Evolutionary conservation across 495 filamentous ascomycete species (phyloP), one percentile per base, ranked within the genome.

Genomic region (Symbiotaphrina buchneri): DNA sequence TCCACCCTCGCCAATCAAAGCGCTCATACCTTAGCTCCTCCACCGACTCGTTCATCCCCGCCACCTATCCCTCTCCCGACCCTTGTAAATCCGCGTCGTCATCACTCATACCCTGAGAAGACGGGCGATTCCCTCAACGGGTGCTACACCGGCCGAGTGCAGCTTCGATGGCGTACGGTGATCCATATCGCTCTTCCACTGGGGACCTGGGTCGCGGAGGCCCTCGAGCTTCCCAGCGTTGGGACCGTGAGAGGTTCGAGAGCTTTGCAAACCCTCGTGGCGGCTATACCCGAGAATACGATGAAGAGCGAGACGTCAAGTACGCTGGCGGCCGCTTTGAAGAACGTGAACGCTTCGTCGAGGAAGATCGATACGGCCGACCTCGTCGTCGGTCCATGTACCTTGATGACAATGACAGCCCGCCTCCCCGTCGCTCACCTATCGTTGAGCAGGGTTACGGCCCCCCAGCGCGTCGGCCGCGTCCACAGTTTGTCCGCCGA

Each of bases 401-500:
- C n/a, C 28, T 26, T 16, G 32, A 31, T 16, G 32, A 34, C 16
- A 25, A 30, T 13, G 17, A 19, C 11, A 2, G 22, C 30, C 19
- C 21, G 21, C 24, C 22, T 25, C 22, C 13, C 8, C 22, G 32
- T 27, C 23, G 19, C 10, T 25, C 21, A 6, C 23, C 25, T n/a
- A 23, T 15, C 1, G n/a, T 27, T 10, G 32, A 34, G 2, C 4
- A 23, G 5, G 4, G 2, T 2, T 25, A 27, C 23, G 21, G 14
- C 2, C 30, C 30, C 6, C 21, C 24, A 8, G 22, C 21, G 8
- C 22, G 20, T 4, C 30, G 19, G 3, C 49, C 49, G 21, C 54
- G 59, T 20, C 73, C 73, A n/a, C 60, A 55, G 10, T 52, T 73
- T 20, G 39, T 73, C 35, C 59, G 73, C 34, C 57, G 73, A 7